Percentiles rank a stretch among this genome's conserved stretches.
These are phyloP conservation scores for Thalassiosira pacifica DNA, from an alignment of 352 stramenopile genomes.

Conservation along the genomic window DNA sequence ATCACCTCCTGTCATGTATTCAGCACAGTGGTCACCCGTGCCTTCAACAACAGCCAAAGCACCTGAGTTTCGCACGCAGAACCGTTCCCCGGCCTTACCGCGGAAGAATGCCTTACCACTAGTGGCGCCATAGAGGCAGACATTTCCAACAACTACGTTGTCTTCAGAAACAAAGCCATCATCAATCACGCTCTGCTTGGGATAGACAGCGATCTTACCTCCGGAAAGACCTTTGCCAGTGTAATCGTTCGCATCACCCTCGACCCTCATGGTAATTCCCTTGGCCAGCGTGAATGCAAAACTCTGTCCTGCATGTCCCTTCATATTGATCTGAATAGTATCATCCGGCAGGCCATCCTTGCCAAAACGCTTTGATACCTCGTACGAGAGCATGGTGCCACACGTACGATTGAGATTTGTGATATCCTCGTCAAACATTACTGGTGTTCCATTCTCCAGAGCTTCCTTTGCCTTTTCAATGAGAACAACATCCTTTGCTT, in stretches of 20 bases:
- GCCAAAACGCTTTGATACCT: conserved; percentile 93
- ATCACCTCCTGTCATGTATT: conserved; percentile 98
- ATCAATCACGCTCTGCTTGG: conserved; percentile 87
- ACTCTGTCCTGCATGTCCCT: conserved; percentile 93
- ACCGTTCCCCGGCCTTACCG: conserved; percentile 95
- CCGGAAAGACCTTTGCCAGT: conserved; percentile 94
- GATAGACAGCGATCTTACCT: conserved; percentile 93
- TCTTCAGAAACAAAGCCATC: conserved; percentile 89
- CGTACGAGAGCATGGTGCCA: conserved; percentile 94
- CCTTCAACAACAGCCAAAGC: conserved; percentile 95
- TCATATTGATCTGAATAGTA: conserved; percentile 94
- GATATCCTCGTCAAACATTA: conserved; percentile 85
- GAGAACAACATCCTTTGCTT: conserved; percentile 92
- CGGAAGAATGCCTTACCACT: conserved; percentile 94
- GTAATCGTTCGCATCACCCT: conserved; percentile 97
- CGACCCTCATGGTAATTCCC: conserved; percentile 92
- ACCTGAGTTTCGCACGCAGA: conserved; percentile 96
- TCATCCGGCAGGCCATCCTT: conserved; percentile 91
- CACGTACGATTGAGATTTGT: conserved; percentile 94
- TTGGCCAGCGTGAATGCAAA: conserved; percentile 94
- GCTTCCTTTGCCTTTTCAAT: conserved; percentile 90
- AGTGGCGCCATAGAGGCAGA: conserved; percentile 91
- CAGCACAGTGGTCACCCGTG: conserved; percentile 95
- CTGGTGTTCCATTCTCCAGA: conserved; percentile 89
- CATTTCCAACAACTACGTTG: conserved; percentile 91